These are phyloP conservation scores for Phyllosticta capitalensis DNA, from an alignment of 2,329 filamentous ascomycete species.

Conservation along the genomic window DNA sequence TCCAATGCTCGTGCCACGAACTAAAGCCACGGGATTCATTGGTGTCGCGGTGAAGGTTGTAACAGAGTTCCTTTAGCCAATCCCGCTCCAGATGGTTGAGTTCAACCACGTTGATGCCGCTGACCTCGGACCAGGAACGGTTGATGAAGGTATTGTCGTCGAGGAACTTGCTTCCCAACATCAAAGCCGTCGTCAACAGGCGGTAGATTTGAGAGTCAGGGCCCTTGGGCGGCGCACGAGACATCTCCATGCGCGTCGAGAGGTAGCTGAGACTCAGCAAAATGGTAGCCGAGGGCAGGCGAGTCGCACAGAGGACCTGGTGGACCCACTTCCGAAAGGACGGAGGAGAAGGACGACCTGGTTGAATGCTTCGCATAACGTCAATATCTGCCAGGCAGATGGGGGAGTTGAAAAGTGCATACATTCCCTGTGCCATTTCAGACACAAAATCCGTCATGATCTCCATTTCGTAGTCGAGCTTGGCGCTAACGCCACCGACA, in stretches of 20 bases:
- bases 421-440: constrained; percentile 73
- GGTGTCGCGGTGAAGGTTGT: constrained; percentile 79
- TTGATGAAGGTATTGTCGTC: constrained; percentile 98
- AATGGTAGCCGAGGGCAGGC: constrained; percentile 84
- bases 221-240: constrained; percentile 29
- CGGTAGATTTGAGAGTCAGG: constrained; percentile 70
- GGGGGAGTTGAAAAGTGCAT: constrained; percentile 47
- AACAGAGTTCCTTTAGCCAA: constrained; percentile 75
- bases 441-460: constrained; percentile 92
- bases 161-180: constrained; percentile 89
- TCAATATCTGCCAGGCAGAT: constrained; percentile 54
- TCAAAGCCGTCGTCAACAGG: constrained; percentile 72
- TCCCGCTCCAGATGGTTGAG: constrained; percentile 79
- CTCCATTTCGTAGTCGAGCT: constrained; percentile 95
- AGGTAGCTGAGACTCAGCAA: constrained; percentile 84
- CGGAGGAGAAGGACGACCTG: constrained; percentile 52
- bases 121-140: constrained; percentile 92
- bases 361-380: constrained; percentile 53
- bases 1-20: constrained; percentile 58
- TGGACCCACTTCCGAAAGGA: constrained; percentile 87
- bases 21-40: constrained; percentile 63
- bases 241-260: constrained; percentile 68
- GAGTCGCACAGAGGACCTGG: constrained; percentile 81
- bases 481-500: constrained; percentile 81
- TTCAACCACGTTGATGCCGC: constrained; percentile 74